These are phyloP conservation scores for Rosellinia necatrix DNA, from an alignment of 2,329 filamentous ascomycete genomes.

Conservation along the genomic window DNA sequence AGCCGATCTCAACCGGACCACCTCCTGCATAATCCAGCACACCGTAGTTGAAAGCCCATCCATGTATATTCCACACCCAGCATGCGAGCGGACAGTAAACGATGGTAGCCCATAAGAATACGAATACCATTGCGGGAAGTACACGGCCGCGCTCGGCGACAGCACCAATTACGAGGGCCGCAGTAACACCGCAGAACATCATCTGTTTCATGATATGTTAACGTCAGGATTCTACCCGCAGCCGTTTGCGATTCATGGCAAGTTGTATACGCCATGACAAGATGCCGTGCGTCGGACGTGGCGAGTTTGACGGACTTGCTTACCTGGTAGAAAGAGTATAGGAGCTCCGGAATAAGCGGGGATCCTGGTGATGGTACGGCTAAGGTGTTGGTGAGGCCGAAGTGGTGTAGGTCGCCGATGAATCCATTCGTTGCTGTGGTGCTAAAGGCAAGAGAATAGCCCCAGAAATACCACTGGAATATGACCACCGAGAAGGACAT, in stretches of 20 bases:
- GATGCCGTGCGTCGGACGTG: neutral
- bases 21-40: conserved; percentile 96
- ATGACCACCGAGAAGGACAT: conserved; percentile 87
- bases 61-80: conserved; percentile 96
- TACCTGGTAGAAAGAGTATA: conserved; percentile 94
- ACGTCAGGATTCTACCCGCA: too few species aligned
- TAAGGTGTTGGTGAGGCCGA: conserved; percentile 84
- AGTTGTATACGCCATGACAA: conserved; percentile 13
- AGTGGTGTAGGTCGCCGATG: conserved; percentile 88
- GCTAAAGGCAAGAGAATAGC: conserved; percentile 93
- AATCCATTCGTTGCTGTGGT: conserved; percentile 80
- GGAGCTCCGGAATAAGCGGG: conserved; percentile 82
- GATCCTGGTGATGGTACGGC: conserved; percentile 86
- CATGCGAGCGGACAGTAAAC: conserved; percentile 97
- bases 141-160: conserved; percentile 93
- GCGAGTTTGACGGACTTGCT: conserved; percentile 39
- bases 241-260: too few species aligned
- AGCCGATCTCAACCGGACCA: conserved; percentile 95
- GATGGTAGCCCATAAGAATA: conserved; percentile 93
- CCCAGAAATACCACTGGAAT: conserved; percentile 99
- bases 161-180: conserved; percentile 86
- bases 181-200: conserved; percentile 96
- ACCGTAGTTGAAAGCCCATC: conserved; percentile 89
- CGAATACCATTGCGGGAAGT: conserved; percentile 92
- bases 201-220: conserved; percentile 59